Percentiles rank a stretch among this genome's conserved stretches.
Evolutionary conservation across 2,329 filamentous ascomycete species (phyloP).

Genomic region (Fusarium pilosicola): DNA sequence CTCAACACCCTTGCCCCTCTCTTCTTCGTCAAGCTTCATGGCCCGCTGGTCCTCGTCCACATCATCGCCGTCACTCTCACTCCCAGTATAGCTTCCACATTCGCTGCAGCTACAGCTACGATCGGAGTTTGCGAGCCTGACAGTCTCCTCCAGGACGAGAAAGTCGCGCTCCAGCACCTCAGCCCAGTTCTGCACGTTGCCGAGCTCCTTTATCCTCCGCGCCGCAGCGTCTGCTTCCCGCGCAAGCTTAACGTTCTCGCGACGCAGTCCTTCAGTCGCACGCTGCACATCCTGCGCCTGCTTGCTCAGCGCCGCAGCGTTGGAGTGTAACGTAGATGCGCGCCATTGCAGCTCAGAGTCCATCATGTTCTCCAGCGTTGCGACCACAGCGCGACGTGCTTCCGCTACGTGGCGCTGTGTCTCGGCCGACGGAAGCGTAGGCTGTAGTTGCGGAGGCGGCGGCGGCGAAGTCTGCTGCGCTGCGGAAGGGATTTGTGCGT

Average conservation of each 20-base stretch:
- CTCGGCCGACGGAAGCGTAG: slow-evolving; percentile 54
- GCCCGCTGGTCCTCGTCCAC: slow-evolving; percentile 27
- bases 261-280: slow-evolving; percentile 67
- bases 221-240: slow-evolving; percentile 71
- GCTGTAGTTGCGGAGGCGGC: slow-evolving; percentile 43
- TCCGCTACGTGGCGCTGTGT: slow-evolving; percentile 62
- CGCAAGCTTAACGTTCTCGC: slow-evolving; percentile 73
- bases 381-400: slow-evolving; percentile 68
- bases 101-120: slow-evolving; percentile 54
- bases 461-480: slow-evolving; percentile 23
- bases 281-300: slow-evolving; percentile 74
- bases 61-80: slow-evolving; percentile 36
- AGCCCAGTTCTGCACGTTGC: slow-evolving; percentile 87
- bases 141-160: slow-evolving; percentile 70
- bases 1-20: slow-evolving; percentile 18
- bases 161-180: slow-evolving; percentile 80
- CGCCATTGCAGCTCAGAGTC: slow-evolving; percentile 75
- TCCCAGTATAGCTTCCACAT: slow-evolving; percentile 49
- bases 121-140: slow-evolving; percentile 61
- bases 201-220: slow-evolving; percentile 77
- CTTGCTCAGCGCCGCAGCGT: slow-evolving; percentile 70
- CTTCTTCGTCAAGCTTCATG: slow-evolving; percentile 34
- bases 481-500: slow-evolving; percentile 22
- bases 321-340: slow-evolving; percentile 74
- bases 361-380: slow-evolving; percentile 74